Evolutionary conservation across 352 stramenopile genomes (phyloP).

Genomic region (Globisporangium polare): DNA sequence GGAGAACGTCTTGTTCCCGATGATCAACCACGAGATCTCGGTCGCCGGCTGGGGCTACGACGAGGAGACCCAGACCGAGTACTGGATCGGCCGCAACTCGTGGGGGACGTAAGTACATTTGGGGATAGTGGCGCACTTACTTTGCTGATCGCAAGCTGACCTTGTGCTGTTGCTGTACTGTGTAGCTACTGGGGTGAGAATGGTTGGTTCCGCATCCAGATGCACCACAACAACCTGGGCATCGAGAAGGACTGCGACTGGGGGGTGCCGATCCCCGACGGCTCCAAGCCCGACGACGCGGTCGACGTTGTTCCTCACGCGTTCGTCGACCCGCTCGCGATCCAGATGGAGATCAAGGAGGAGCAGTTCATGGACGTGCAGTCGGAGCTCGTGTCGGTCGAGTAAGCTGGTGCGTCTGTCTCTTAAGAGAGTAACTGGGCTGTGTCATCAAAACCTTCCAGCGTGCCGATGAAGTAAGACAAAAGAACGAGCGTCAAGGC

Average conservation of each 20-base stretch:
- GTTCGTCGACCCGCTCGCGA: not conserved
- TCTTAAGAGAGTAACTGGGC: not conserved
- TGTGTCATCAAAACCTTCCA: not conserved
- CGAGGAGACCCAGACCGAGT: constrained; percentile 84
- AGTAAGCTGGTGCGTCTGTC: constrained; percentile 16
- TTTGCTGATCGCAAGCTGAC: not conserved
- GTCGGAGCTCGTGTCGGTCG: constrained; percentile 28
- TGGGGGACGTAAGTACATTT: constrained; percentile 63
- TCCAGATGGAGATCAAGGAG: constrained; percentile 15
- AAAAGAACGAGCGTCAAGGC: not conserved
- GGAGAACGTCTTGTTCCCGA: constrained; percentile 73
- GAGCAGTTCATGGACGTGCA: constrained; percentile 22
- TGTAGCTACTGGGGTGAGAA: constrained; percentile 87
- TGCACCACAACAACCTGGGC: constrained; percentile 88
- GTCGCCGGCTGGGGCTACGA: constrained; percentile 86
- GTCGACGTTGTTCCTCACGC: not conserved
- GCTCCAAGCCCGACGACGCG: constrained; percentile 48
- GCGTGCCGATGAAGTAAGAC: not conserved
- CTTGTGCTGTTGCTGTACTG: not conserved
- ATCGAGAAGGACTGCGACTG: constrained; percentile 89
- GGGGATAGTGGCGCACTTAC: not conserved
- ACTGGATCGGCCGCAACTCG: constrained; percentile 92
- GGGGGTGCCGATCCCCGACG: constrained; percentile 80
- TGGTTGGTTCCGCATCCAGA: constrained; percentile 90
- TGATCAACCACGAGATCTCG: constrained; percentile 90